Evolutionary conservation across 805 yeast genomes (phyloP), one percentile per base, ranked within the genome.

Genomic region (Priceomyces medius): DNA sequence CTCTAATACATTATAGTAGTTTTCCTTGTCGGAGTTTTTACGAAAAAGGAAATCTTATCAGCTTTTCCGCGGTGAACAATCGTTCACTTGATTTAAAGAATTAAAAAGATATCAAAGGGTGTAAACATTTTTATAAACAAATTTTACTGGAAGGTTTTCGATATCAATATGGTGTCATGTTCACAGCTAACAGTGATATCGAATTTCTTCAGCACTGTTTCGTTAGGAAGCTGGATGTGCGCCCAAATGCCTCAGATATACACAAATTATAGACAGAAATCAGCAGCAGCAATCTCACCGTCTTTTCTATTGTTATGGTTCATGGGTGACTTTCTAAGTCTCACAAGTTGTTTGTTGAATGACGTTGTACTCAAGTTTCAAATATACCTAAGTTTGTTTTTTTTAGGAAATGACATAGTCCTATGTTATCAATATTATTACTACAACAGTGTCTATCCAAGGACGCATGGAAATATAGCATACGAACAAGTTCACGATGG

Each of bases 171-270:
- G 39, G 26, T 27, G 5, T 20, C 20, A 16, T 40, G 43, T 34
- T 21, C 19, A 14, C 19, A 18, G n/a, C 21, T 35, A 8, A 26
- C 43, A 9, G 9, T 31, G 7, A 31, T 59, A 14, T 60, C 65
- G 4, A 60, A 58, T 45, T 47, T 58, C 28, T 62, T 68, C 42
- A 68, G 74, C 38, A 53, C 58, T 23, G 38, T 67, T 13, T 79
- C 85, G 3, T 62, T 80, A 28, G 59, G 64, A 4, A 72, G 81
- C 44, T 84, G 91, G 90, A 65, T 83, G 26, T 80, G 83, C 57
- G 90, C 90, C 2, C 90, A 83, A 58, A 54, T 80, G 13, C 90
- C 90, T 1, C 91, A 84, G 54, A 81, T 83, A 9, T 60, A 73
- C 43, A 68, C 74, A 50, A 84, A 83, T 55, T 80, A 80, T 56